These are phyloP conservation scores for Entophlyctis luteolus DNA, from an alignment of 192 early-diverging fungal genomes.

Conservation along the genomic window DNA sequence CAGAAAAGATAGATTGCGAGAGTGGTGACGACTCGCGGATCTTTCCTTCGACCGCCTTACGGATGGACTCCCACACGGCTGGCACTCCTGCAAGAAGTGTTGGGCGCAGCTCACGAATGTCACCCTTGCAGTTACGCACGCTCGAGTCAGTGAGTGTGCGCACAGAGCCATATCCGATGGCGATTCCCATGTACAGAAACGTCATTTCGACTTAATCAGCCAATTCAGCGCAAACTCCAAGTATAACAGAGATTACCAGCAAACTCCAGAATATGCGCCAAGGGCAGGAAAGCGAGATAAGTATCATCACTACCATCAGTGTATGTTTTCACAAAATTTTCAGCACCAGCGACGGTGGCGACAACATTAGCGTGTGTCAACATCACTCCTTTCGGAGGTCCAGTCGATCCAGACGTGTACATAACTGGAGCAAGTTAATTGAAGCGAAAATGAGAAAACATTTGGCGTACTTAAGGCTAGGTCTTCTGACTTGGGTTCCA, in stretches of 20 bases:
- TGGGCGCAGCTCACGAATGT: slow-evolving; percentile 64
- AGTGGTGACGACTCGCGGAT: slow-evolving; percentile 48
- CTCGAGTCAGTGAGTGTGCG: slow-evolving; percentile 53
- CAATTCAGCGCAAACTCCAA: slow-evolving; percentile 76
- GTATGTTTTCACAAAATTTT: slow-evolving; percentile 15
- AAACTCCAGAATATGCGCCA: slow-evolving; percentile 86
- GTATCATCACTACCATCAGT: slow-evolving; percentile 38
- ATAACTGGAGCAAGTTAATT: slow-evolving; percentile 65
- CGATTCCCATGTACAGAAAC: slow-evolving; percentile 42
- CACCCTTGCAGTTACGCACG: slow-evolving; percentile 64
- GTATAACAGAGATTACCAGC: slow-evolving; percentile 69
- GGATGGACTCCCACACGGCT: slow-evolving; percentile 74
- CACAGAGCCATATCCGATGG: slow-evolving; percentile 50
- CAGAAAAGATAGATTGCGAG: slow-evolving; percentile 66
- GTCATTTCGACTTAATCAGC: slow-evolving; percentile 69
- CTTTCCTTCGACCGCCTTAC: slow-evolving; percentile 76
- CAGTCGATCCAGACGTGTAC: slow-evolving; percentile 81
- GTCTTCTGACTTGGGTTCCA: not conserved
- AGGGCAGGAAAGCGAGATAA: slow-evolving; percentile 63
- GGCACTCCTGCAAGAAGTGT: slow-evolving; percentile 72
- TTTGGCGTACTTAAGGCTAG: slow-evolving; percentile 34
- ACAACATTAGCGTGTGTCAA: slow-evolving; percentile 79
- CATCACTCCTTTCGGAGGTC: slow-evolving; percentile 80
- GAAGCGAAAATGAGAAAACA: slow-evolving; percentile 45
- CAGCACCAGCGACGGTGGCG: slow-evolving; percentile 45